A percentile compares a stretch with the other conserved stretches of the same genome.
These are phyloP conservation scores for Heliosperma pusillum DNA, from an alignment of 148 eudicot genomes.

Conservation along the genomic window DNA sequence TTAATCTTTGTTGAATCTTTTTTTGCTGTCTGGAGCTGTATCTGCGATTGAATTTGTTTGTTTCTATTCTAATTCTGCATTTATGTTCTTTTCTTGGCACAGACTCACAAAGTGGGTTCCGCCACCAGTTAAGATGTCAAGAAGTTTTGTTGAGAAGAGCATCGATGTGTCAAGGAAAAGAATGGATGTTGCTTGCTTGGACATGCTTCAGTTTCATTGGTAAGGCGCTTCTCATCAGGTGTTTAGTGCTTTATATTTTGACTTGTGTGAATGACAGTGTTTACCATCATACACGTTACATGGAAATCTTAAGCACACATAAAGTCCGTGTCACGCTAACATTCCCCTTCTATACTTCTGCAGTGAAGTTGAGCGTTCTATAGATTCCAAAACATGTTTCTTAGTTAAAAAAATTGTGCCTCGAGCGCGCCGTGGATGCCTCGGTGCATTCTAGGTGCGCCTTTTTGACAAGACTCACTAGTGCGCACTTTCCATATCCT, in stretches of 20 bases:
- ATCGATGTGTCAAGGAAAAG: constrained; percentile 81
- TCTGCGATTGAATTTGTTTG: not conserved
- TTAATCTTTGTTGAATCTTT: not conserved
- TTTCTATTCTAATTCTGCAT: constrained; percentile 3
- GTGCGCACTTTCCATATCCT: too few species aligned
- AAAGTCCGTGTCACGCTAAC: not conserved
- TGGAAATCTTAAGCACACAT: not conserved
- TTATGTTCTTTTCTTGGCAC: constrained; percentile 19
- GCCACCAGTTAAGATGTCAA: constrained; percentile 92
- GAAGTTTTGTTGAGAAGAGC: constrained; percentile 66
- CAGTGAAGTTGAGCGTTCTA: not conserved
- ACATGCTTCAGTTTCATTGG: constrained; percentile 99
- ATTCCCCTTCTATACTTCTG: not conserved
- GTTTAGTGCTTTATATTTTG: not conserved
- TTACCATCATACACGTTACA: not conserved
- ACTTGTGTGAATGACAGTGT: too few species aligned
- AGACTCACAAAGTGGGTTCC: constrained; percentile 99
- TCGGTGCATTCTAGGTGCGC: too few species aligned
- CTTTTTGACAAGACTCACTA: too few species aligned
- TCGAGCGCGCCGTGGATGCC: too few species aligned
- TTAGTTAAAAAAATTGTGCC: too few species aligned
- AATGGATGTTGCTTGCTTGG: constrained; percentile 90
- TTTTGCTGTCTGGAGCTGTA: not conserved
- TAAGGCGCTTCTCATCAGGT: constrained; percentile 27
- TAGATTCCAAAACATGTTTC: too few species aligned